phyloP scores from a whole-genome alignment of 495 filamentous ascomycete species.

The Neurospora intermedia region DNA sequence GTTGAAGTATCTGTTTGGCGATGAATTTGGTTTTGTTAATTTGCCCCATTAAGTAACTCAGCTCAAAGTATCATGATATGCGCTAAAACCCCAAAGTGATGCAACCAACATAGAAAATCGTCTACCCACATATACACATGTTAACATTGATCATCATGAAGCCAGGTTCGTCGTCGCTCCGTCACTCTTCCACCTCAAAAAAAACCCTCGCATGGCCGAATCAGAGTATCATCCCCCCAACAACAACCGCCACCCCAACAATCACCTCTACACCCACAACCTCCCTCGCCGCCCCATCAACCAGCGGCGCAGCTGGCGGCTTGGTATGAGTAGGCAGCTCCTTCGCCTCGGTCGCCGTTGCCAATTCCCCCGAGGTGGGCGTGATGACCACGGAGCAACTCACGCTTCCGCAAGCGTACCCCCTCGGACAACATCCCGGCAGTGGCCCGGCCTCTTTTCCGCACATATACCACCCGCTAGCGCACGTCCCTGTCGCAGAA shows the following conservation, averaged over 20 bases:
- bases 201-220: background rate
- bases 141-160: background rate
- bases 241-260: background rate
- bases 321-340: constrained; percentile 26
- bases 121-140: background rate
- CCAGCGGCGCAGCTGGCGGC: background rate
- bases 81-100: background rate
- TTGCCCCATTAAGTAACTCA: background rate
- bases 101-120: background rate
- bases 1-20: background rate
- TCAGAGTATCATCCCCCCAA: background rate
- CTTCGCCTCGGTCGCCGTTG: constrained; percentile 51
- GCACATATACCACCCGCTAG: constrained; percentile 69
- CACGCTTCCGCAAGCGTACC: constrained; percentile 57
- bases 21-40: background rate
- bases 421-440: constrained; percentile 70
- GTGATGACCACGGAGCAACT: constrained; percentile 48
- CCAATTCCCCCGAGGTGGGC: constrained; percentile 12
- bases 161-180: background rate
- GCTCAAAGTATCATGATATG: background rate
- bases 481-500: constrained; percentile 42
- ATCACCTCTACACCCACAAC: background rate
- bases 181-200: background rate
- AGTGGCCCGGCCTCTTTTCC: constrained; percentile 37
- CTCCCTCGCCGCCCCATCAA: background rate